Evolutionary conservation across 2,329 filamentous ascomycete genomes (phyloP).

Genomic region (Epichloe gansuensis): DNA sequence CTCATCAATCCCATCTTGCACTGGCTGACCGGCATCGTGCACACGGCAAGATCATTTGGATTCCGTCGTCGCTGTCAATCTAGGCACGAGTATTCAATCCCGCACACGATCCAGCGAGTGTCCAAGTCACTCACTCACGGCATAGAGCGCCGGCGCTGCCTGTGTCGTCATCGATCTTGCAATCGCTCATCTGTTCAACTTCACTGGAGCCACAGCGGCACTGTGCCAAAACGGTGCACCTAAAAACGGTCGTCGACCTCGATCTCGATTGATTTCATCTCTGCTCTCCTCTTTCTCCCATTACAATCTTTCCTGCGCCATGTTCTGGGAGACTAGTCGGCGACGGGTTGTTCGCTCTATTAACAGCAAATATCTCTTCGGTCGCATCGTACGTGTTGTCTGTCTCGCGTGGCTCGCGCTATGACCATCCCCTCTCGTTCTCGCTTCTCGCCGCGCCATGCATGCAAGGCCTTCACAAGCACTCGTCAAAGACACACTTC

Average conservation of each 20-base stretch:
- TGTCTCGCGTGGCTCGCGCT: neutral
- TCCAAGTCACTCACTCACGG: neutral
- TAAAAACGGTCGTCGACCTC: neutral
- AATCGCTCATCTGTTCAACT: neutral
- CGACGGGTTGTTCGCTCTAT: slow-evolving; percentile 51
- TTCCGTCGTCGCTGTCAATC: neutral
- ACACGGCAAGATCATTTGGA: neutral
- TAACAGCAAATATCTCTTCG: slow-evolving; percentile 56
- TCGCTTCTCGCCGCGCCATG: neutral
- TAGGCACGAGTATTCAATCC: neutral
- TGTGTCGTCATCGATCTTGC: slow-evolving; percentile 2
- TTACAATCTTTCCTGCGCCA: slow-evolving; percentile 16
- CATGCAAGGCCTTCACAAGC: neutral
- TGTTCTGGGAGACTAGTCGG: slow-evolving; percentile 45
- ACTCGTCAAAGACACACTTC: neutral
- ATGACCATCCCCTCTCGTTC: neutral
- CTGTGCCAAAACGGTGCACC: neutral
- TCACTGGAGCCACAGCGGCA: neutral
- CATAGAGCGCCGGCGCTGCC: neutral
- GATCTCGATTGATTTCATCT: neutral
- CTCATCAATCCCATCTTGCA: neutral
- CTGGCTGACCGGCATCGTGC: neutral
- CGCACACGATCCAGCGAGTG: neutral
- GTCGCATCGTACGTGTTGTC: slow-evolving; percentile 49
- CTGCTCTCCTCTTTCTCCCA: neutral